Conservation (phyloP, 169 alveolate species). For the Plasmodium gonderi region DNA sequence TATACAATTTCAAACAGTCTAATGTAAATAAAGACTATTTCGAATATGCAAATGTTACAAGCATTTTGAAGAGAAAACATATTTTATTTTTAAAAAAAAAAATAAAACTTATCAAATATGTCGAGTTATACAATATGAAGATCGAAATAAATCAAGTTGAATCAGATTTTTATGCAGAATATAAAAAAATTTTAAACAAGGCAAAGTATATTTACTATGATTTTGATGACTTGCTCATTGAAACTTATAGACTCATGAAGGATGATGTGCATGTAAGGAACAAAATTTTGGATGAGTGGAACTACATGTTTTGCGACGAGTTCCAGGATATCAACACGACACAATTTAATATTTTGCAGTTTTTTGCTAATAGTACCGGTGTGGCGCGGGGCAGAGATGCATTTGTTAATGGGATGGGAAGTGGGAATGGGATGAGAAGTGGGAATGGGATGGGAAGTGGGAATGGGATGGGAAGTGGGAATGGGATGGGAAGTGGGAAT, state of each 20-base stretch:
- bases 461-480: too few relatives aligned
- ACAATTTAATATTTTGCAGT: constrained; percentile 79
- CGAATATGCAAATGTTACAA: background rate
- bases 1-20: constrained; percentile 5
- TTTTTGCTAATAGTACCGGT: constrained; percentile 1
- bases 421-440: background rate
- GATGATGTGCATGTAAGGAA: constrained; percentile 39
- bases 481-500: too few relatives aligned
- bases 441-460: too few relatives aligned
- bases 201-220: constrained; percentile 77
- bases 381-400: too few relatives aligned
- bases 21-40: constrained; percentile 1
- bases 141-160: constrained; percentile 45
- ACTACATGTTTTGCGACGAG: constrained; percentile 85
- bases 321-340: constrained; percentile 85
- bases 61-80: constrained; percentile 26
- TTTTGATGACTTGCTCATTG: constrained; percentile 77
- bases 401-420: background rate
- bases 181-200: constrained; percentile 47
- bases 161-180: constrained; percentile 38
- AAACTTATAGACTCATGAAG: constrained; percentile 73
- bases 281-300: constrained; percentile 74
- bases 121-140: constrained; percentile 22
- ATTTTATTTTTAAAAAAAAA: constrained; percentile 58
- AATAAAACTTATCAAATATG: constrained; percentile 39